Evolutionary conservation across 2,329 filamentous ascomycete species (phyloP), one percentile per base, ranked within the genome.

Genomic region (Alternaria sp.): DNA sequence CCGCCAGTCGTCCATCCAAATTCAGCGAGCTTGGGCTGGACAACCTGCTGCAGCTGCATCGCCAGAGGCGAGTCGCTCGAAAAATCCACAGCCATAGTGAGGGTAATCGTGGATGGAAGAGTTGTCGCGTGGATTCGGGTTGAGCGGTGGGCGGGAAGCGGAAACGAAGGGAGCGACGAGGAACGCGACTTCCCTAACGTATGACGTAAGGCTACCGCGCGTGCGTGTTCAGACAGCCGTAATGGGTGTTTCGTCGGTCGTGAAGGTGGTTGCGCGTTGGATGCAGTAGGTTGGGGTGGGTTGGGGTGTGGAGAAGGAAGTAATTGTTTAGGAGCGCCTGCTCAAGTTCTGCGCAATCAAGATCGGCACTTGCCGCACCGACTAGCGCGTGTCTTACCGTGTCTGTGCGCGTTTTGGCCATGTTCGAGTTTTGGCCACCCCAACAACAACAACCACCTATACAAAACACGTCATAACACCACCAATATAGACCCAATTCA

Each of bases 11-110:
- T 93, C 94, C 95, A 98, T 71, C 93, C 94, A 67, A 93, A 89
- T 80, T 99, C 94, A 58, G 92, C 87, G 57, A 99, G 84, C 82
- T 98, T 98, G 31, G 92, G 90, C 79, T 95, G 91, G 63, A 98
- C 93, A 40, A 89, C 89, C 69, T 84, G 83, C 75, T 90, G 92
- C 54, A 99, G 86, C 65, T 92, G 90, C 68, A 93, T 86, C 66
- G 93, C 93, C 74, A 98, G 83, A 46, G 92, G 91, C 76, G 93
- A 92, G 70, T 90, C 90, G 66, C 90, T 84, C 54, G 86, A 82
- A 65, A 96, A 85, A 76, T 93, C 89, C 79, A 92, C 85, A 67
- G 92, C 84, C 91, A 97, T 97, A 56, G 40, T 51, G 51, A 23
- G 21, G 39, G 39, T 71, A 62, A 52, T 46, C 50, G 52, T 58